Base-by-base conservation (phyloP, 2,329 filamentous ascomycete genomes). In the Botryosphaeria agaves region DNA sequence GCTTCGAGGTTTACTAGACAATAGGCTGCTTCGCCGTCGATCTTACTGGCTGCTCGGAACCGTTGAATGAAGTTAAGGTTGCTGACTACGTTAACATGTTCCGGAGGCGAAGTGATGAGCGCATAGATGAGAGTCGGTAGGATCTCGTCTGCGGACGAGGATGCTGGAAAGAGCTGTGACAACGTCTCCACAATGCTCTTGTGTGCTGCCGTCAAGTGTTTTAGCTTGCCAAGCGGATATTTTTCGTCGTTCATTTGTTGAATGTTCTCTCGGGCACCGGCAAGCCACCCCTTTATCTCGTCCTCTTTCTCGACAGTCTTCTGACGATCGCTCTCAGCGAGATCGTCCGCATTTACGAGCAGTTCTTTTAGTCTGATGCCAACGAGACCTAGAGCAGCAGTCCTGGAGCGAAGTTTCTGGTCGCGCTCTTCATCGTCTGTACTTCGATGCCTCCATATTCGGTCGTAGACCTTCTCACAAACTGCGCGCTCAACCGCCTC, bases 71-170 rank as follows among this genome's bases (percentile, higher is more conserved):
- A 98, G 42, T 79, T 73, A n/a, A 91, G 62, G 49, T 98, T 91
- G 59, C 87, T 95, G 46, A 93, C 83, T 32, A 85, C 77, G 50
- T 85, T 81, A 28, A 95, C 75, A 5, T 14, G 4, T 51, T 89
- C 80, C 0, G 85, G 79, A 0, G 83, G 77, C 26, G 85, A 76
- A 3, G 84, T 94, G 48, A 98, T 91, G 36, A 98, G 68, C 0
- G 84, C 82, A 57, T 92, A 98, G 37, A 98, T 98, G 38, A 98
- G 66, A 52, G 92, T 93, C 1, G 89, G 89, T 51, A 98, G 74
- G 32, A 98, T 91, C 55, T 95, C 89, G 48, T 98, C 89, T 3
- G 89, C 89, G 1, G 89, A 95, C 1, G 89, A 93, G 1, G 70
- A 69, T 1, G 85, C 69, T 6, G 72, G 69, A 32, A 76, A 66